Percentiles rank a stretch among this genome's conserved stretches.
Conservation (phyloP, 2,329 filamentous ascomycete species). For the Microsporum ferrugineum region DNA sequence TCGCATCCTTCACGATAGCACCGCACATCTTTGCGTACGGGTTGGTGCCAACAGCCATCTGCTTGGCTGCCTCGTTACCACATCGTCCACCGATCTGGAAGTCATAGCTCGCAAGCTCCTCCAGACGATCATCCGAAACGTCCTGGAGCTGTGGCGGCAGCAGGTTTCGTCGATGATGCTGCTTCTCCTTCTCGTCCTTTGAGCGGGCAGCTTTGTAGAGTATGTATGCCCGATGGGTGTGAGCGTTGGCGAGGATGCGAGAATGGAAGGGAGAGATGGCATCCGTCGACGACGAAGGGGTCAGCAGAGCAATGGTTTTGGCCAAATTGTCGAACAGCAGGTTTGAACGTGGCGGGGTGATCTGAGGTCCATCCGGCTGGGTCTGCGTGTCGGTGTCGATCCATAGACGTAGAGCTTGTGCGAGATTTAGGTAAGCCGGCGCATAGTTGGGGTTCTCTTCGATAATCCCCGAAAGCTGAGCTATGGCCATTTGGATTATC, state of each 20-base stretch:
- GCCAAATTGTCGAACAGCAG: conserved; percentile 28
- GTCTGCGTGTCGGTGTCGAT: conserved; percentile 16
- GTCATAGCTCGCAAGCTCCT: conserved; percentile 45
- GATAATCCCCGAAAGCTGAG: conserved; percentile 35
- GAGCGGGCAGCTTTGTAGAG: conserved; percentile 27
- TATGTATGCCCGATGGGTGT: conserved; percentile 44
- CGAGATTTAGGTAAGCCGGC: conserved; percentile 45
- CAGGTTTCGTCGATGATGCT: conserved; percentile 8
- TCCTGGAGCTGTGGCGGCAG: conserved; percentile 24
- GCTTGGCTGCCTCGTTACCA: conserved; percentile 46
- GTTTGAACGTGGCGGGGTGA: conserved; percentile 11
- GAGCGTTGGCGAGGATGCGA: conserved; percentile 41
- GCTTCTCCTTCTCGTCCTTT: neutral
- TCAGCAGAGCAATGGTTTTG: conserved; percentile 37
- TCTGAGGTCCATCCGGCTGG: conserved; percentile 19
- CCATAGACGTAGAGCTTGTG: conserved; percentile 37
- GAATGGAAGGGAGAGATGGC: conserved; percentile 39
- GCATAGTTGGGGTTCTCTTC: conserved; percentile 38
- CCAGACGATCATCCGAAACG: conserved; percentile 32
- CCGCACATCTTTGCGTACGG: conserved; percentile 54
- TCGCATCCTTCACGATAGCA: conserved; percentile 49
- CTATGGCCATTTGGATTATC: conserved; percentile 25
- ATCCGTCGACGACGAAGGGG: conserved; percentile 29
- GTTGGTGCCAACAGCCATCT: conserved; percentile 50
- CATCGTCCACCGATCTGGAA: conserved; percentile 45